Percentiles rank a stretch among this genome's conserved stretches.
phyloP scores from a whole-genome alignment of 768 basidiomycete genomes.

The Mycena olivaceomarginata region DNA sequence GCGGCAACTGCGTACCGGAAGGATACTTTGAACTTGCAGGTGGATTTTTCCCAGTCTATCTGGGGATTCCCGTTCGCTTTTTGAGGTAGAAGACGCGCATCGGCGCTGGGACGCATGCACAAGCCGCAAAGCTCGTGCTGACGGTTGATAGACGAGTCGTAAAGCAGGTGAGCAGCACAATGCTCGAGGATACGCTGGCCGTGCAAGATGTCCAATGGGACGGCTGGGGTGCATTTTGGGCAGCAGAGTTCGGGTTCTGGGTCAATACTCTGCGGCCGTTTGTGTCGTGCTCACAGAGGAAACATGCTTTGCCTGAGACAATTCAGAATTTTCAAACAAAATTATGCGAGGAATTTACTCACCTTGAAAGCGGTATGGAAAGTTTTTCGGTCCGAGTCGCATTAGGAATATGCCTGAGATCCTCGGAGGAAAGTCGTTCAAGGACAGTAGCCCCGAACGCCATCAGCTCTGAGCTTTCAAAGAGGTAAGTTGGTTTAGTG shows the following conservation, averaged over 20 bases:
- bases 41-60: neutral
- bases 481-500: too few species aligned
- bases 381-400: too few species aligned
- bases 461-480: too few species aligned
- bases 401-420: too few species aligned
- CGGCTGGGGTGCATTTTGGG: neutral
- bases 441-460: too few species aligned
- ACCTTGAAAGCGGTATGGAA: too few species aligned
- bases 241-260: neutral
- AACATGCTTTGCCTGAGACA: neutral
- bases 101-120: slow-evolving; percentile 2
- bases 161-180: slow-evolving; percentile 13
- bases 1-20: neutral
- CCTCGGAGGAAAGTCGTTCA: too few species aligned
- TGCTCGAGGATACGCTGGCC: slow-evolving; percentile 21
- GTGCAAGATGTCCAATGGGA: neutral
- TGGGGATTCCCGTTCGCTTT: neutral
- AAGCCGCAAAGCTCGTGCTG: slow-evolving; percentile 6
- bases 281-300: neutral
- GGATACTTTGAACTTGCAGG: neutral
- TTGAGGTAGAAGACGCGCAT: slow-evolving; percentile 8
- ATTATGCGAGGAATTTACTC: too few species aligned
- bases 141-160: neutral
- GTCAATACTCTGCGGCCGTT: neutral
- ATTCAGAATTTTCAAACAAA: too few species aligned